phyloP scores from a whole-genome alignment of 768 basidiomycete species.

The Termitomyces sp. region DNA sequence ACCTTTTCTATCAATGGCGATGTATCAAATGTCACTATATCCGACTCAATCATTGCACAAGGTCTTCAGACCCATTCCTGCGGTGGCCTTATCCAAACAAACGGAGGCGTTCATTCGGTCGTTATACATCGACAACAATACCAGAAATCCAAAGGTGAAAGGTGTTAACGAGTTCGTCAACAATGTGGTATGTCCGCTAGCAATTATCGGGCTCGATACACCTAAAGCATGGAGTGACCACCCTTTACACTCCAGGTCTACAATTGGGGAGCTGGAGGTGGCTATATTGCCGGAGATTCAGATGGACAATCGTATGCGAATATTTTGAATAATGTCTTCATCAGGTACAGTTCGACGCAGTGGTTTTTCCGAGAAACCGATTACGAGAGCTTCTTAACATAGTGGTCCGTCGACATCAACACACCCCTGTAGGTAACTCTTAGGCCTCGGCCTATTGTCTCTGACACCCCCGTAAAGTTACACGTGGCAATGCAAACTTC shows the following conservation, averaged over 20 bases:
- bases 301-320: slow-evolving; percentile 29
- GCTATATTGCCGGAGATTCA: slow-evolving; percentile 35
- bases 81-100: slow-evolving; percentile 33
- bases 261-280: slow-evolving; percentile 31
- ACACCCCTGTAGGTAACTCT: slow-evolving; percentile 19
- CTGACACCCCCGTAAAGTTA: slow-evolving; percentile 16
- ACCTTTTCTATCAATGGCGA: slow-evolving; percentile 33
- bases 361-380: not conserved
- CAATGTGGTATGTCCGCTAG: slow-evolving; percentile 25
- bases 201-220: not conserved
- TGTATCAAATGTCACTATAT: slow-evolving; percentile 33
- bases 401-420: slow-evolving; percentile 30
- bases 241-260: slow-evolving; percentile 24
- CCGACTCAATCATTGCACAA: slow-evolving; percentile 34
- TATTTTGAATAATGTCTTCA: slow-evolving; percentile 32
- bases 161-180: slow-evolving; percentile 34
- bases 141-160: slow-evolving; percentile 34
- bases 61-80: slow-evolving; percentile 33
- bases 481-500: slow-evolving; percentile 34
- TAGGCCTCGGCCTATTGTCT: not conserved
- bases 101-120: slow-evolving; percentile 31
- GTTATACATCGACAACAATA: slow-evolving; percentile 35
- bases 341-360: slow-evolving; percentile 17
- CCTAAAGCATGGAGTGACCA: not conserved
- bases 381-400: not conserved